Evolutionary conservation across 1,284 basidiomycete species (phyloP).

Genomic region (Porodaedalea pini): DNA sequence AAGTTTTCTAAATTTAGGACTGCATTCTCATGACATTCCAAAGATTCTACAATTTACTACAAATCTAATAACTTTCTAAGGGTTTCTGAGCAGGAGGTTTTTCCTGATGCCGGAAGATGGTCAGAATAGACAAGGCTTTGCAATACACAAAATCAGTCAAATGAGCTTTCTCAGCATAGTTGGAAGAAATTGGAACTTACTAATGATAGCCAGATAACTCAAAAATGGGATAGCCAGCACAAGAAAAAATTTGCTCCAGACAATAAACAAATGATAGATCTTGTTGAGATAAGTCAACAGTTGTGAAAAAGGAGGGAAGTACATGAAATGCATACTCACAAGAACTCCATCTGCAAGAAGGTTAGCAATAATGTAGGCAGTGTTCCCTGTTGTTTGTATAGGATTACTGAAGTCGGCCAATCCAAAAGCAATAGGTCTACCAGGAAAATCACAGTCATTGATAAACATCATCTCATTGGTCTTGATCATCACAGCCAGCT

Average conservation of each 20-base stretch:
- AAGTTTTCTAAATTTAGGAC: too few relatives aligned
- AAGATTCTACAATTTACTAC: too few relatives aligned
- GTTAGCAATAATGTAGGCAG: slow-evolving; percentile 18
- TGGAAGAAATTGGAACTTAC: slow-evolving; percentile 16
- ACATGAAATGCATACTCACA: slow-evolving; percentile 12
- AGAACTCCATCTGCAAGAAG: slow-evolving; percentile 23
- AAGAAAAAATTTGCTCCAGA: not conserved
- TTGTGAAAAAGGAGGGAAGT: not conserved
- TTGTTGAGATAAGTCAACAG: not conserved
- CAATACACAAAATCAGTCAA: too few relatives aligned
- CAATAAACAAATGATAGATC: not conserved
- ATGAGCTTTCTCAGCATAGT: not conserved
- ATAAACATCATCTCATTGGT: slow-evolving; percentile 18
- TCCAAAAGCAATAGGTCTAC: slow-evolving; percentile 13
- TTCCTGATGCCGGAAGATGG: too few relatives aligned
- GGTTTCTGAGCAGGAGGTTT: too few relatives aligned
- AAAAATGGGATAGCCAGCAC: not conserved
- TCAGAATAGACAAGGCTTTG: too few relatives aligned
- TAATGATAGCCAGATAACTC: slow-evolving; percentile 8
- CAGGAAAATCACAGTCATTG: slow-evolving; percentile 12
- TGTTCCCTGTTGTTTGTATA: slow-evolving; percentile 10
- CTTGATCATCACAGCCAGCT: not conserved
- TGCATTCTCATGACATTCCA: too few relatives aligned
- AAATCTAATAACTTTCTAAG: too few relatives aligned
- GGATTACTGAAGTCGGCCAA: slow-evolving; percentile 5